Base-by-base conservation (phyloP, 2,329 filamentous ascomycete species). In the Lasiodiplodia sp. region DNA sequence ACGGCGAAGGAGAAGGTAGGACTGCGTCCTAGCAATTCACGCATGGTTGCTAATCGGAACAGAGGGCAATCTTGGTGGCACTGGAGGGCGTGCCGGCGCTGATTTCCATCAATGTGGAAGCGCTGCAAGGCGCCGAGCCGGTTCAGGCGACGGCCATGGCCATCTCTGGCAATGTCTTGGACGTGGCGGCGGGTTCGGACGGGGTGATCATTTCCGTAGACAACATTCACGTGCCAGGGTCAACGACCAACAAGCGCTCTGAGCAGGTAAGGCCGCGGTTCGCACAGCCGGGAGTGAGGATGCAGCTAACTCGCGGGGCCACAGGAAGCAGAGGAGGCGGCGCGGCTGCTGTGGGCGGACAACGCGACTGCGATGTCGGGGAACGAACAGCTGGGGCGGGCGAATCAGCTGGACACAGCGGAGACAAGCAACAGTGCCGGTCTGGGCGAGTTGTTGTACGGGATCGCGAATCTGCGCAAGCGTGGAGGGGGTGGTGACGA, bases 131-230 rank as follows among this genome's bases (percentile, higher is more conserved):
- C 70, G 77, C 79, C 8, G 79, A 84, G 56, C 56, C 23, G 69
- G 67, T 53, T 66, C 70, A 68, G 52, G 66, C 72, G 31, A 64
- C 56, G 7, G 71, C 71, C 18, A 74, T 93, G 66, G 78, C 82
- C 49, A 78, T 93, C 4, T 82, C 84, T 2, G 91, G 91, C 8
- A 93, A 92, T 73, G 86, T 89, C 0, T 85, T 95, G 4, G 87
- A 89, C 74, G 73, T 87, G n/a, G 73, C 80, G 12, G 75, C 79
- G 53, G 68, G 68, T 1, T 53, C 62, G 18, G 66, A 70, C 28
- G 56, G 68, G 47, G 64, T 71, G n/a, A 64, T 87, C 28, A 80
- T 88, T 47, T 87, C 87, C 0, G 77, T 88, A 60, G 88, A 90
- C 73, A 82, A 81, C 49, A 74, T 87, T 66, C 86, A 87, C 71